Conservation (phyloP, 176 grass and related monocot species). For the Rhynchospora tenuis region DNA sequence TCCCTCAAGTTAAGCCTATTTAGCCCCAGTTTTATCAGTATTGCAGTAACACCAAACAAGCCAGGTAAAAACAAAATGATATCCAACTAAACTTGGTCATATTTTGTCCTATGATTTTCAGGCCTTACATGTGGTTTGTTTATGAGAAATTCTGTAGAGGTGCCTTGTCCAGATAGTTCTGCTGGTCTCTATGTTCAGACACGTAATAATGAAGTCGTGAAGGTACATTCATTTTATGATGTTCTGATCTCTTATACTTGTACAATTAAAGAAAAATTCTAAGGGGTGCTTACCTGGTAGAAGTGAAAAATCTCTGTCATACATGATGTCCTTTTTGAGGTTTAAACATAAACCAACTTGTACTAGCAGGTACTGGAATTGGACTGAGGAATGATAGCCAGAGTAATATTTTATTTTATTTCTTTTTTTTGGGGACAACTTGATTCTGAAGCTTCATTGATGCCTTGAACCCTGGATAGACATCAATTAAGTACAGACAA, state of each 20-base stretch:
- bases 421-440: not conserved
- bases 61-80: not conserved
- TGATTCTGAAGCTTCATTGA: not conserved
- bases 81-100: not conserved
- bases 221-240: slow-evolving; percentile 32
- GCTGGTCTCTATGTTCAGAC: slow-evolving; percentile 82
- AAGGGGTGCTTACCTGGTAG: not conserved
- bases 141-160: slow-evolving; percentile 56
- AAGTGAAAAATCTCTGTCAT: not conserved
- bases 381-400: not conserved
- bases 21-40: not conserved
- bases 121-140: slow-evolving; percentile 90
- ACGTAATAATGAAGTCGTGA: slow-evolving; percentile 63
- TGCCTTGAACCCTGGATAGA: not conserved
- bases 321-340: not conserved
- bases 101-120: slow-evolving; percentile 24
- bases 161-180: slow-evolving; percentile 79
- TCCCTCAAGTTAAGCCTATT: not conserved
- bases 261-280: not conserved
- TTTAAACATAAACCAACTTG: not conserved
- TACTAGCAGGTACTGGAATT: not conserved
- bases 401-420: not conserved
- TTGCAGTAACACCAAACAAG: not conserved
- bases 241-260: not conserved
- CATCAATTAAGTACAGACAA: not conserved